A percentile compares a stretch with the other conserved stretches of the same genome.
These are phyloP conservation scores for Wallacemonas sp. DNA, from an alignment of 208 protist species.

Conservation along the genomic window DNA sequence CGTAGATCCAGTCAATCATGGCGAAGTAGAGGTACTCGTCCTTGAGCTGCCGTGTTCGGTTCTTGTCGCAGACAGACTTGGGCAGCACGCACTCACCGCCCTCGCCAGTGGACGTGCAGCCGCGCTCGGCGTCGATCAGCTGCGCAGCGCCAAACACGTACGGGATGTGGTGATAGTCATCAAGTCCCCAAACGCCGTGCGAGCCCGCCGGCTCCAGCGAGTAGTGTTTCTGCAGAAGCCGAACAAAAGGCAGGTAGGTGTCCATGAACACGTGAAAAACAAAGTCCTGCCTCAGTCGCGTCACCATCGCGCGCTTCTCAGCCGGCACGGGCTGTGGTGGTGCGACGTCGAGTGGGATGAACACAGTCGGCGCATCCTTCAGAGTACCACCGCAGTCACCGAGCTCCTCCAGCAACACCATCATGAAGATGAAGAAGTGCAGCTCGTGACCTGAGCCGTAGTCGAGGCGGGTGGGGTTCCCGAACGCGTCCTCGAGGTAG, in stretches of 20 bases:
- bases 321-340: constrained; percentile 30
- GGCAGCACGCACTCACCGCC: constrained; percentile 79
- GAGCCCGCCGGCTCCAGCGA: constrained; percentile 96
- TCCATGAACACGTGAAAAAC: constrained; percentile 88
- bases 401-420: constrained; percentile 82
- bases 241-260: constrained; percentile 92
- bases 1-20: constrained; percentile 77
- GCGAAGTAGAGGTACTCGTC: constrained; percentile 70
- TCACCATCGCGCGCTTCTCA: constrained; percentile 11
- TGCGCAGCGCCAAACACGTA: constrained; percentile 97
- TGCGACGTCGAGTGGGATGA: constrained; percentile 29
- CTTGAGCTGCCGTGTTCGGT: constrained; percentile 25
- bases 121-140: constrained; percentile 74
- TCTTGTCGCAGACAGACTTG: constrained; percentile 55
- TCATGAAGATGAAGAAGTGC: constrained; percentile 95
- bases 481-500: constrained; percentile 95
- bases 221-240: constrained; percentile 84
- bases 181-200: constrained; percentile 98
- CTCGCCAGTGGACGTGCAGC: constrained; percentile 12
- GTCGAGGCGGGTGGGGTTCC: constrained; percentile 96
- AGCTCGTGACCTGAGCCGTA: constrained; percentile 99
- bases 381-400: constrained; percentile 59
- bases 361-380: constrained; percentile 19
- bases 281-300: constrained; percentile 62
- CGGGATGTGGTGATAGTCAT: constrained; percentile 99